A percentile compares a stretch with the other conserved stretches of the same genome.
Evolutionary conservation across 2,329 filamentous ascomycete species (phyloP).

Genomic region (Penicillium griseofulvum): DNA sequence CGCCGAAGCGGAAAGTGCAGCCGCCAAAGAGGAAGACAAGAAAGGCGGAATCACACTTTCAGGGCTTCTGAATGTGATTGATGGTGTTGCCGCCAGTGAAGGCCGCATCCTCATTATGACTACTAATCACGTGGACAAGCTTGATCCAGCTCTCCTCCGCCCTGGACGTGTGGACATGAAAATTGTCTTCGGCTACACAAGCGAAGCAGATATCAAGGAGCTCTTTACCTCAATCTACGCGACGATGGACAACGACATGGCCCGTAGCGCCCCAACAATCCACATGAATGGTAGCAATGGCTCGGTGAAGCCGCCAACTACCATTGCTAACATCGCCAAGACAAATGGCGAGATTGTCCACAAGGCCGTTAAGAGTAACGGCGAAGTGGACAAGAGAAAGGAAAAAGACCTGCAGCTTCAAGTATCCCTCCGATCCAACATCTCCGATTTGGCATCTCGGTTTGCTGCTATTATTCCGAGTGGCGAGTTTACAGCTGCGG

Average conservation of each 20-base stretch:
- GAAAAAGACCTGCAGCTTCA: neutral
- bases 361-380: neutral
- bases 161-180: slow-evolving; percentile 67
- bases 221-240: slow-evolving; percentile 43
- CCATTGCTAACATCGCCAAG: slow-evolving; percentile 1
- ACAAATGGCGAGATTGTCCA: neutral
- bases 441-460: slow-evolving; percentile 26
- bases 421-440: slow-evolving; percentile 17
- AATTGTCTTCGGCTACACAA: slow-evolving; percentile 54
- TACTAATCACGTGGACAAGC: slow-evolving; percentile 63
- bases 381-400: neutral
- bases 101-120: slow-evolving; percentile 73
- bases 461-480: slow-evolving; percentile 35
- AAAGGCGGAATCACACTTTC: slow-evolving; percentile 59
- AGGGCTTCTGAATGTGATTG: slow-evolving; percentile 66
- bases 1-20: slow-evolving; percentile 17
- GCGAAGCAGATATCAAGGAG: slow-evolving; percentile 35
- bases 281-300: slow-evolving; percentile 6
- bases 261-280: slow-evolving; percentile 10
- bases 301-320: neutral
- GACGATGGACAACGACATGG: slow-evolving; percentile 30
- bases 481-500: slow-evolving; percentile 39
- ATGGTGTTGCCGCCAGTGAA: slow-evolving; percentile 68
- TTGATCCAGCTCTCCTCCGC: slow-evolving; percentile 63
- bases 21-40: slow-evolving; percentile 7